phyloP scores from a whole-genome alignment of 257 asterid species.

The Thymus mandschuricus region DNA sequence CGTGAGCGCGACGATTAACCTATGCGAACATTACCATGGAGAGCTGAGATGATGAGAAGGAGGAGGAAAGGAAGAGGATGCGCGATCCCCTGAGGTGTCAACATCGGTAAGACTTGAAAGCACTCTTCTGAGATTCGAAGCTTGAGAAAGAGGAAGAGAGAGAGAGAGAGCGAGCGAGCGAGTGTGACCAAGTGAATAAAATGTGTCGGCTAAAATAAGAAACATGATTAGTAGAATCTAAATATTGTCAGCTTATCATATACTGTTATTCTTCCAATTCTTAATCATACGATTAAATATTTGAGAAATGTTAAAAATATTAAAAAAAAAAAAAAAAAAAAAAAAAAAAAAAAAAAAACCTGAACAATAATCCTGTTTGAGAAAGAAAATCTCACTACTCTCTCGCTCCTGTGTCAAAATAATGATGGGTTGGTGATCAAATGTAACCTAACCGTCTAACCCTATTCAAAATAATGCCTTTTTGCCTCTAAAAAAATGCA shows the following conservation, averaged over 20 bases:
- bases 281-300: neutral
- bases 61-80: slow-evolving; percentile 19
- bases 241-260: slow-evolving; percentile 12
- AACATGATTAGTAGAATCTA: slow-evolving; percentile 24
- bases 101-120: slow-evolving; percentile 62
- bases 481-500: too few species aligned
- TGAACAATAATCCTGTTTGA: neutral
- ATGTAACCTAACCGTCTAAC: too few species aligned
- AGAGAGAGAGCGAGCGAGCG: slow-evolving; percentile 23
- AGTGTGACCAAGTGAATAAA: slow-evolving; percentile 19
- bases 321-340: too few species aligned
- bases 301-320: neutral
- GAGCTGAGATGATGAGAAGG: slow-evolving; percentile 1
- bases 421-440: neutral
- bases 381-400: neutral
- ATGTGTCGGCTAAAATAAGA: slow-evolving; percentile 56
- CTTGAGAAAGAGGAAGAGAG: slow-evolving; percentile 50
- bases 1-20: slow-evolving; percentile 22
- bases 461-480: too few species aligned
- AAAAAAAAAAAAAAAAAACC: too few species aligned
- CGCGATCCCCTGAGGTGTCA: slow-evolving; percentile 42
- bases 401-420: neutral
- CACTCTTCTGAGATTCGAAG: slow-evolving; percentile 67
- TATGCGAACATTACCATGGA: slow-evolving; percentile 33
- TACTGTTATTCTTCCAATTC: neutral